Evolutionary conservation across 768 basidiomycete species (phyloP).

Genomic region (Boletus subcaerulescens): DNA sequence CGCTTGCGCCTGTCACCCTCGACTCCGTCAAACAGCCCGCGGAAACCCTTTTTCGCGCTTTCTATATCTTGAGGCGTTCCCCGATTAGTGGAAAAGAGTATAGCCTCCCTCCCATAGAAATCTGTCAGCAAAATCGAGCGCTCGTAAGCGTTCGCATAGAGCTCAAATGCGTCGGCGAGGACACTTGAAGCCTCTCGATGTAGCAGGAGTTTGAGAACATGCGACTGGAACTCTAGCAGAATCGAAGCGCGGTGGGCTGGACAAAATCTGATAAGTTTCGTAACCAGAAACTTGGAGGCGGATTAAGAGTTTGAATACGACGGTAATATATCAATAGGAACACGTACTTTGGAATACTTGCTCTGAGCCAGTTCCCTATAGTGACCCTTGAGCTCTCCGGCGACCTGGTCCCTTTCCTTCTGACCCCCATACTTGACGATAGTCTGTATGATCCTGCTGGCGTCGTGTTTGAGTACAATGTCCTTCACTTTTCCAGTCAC

Average conservation of each 20-base stretch:
- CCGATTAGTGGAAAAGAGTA: constrained; percentile 57
- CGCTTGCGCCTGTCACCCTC: constrained; percentile 65
- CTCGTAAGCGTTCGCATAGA: constrained; percentile 84
- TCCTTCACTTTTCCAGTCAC: constrained; percentile 83
- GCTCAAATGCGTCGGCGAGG: constrained; percentile 85
- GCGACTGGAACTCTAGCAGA: constrained; percentile 72
- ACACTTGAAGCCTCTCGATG: constrained; percentile 84
- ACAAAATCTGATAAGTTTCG: constrained; percentile 75
- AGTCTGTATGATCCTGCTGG: constrained; percentile 80
- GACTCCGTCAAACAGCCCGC: constrained; percentile 61
- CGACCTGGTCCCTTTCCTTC: constrained; percentile 75
- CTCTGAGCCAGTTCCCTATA: constrained; percentile 77
- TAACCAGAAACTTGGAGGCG: constrained; percentile 62
- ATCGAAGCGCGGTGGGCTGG: constrained; percentile 73
- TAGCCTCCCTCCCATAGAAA: constrained; percentile 88
- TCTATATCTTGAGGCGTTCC: constrained; percentile 65
- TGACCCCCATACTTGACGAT: constrained; percentile 79
- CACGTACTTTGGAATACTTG: constrained; percentile 83
- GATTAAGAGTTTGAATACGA: not conserved
- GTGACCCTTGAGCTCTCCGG: constrained; percentile 75
- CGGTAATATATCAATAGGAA: not conserved
- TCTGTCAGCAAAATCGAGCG: constrained; percentile 76
- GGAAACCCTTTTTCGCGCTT: constrained; percentile 61
- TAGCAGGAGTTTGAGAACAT: constrained; percentile 72
- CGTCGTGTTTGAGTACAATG: constrained; percentile 89